These are phyloP conservation scores for Dactylellina drechsleri DNA, from an alignment of 2,329 filamentous ascomycete species.

Conservation along the genomic window DNA sequence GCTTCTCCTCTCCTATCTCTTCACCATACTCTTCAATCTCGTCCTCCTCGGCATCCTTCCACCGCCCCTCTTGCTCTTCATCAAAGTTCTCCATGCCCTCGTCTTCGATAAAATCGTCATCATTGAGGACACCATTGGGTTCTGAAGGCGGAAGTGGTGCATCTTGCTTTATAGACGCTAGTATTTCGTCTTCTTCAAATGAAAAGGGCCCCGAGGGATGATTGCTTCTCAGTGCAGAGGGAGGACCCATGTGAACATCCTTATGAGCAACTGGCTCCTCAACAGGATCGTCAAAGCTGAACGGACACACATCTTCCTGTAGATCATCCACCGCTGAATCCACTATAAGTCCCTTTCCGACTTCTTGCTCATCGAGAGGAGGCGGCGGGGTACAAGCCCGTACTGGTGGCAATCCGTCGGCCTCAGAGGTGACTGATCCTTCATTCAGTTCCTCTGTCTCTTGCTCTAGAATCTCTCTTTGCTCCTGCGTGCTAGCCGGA, in stretches of 20 bases:
- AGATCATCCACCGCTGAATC: background rate
- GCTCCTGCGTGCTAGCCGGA: conserved; percentile 45
- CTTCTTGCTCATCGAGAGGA: conserved; percentile 1
- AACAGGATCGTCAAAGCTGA: conserved; percentile 45
- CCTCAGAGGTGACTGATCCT: conserved; percentile 7
- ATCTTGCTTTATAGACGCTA: background rate
- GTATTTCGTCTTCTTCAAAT: conserved; percentile 8
- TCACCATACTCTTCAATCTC: conserved; percentile 69
- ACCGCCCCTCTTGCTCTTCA: conserved; percentile 48
- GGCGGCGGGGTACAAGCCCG: conserved; percentile 41
- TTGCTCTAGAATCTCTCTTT: conserved; percentile 39
- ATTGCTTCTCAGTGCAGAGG: background rate
- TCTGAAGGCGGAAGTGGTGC: background rate
- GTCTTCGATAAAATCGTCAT: conserved; percentile 50
- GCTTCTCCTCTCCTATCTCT: conserved; percentile 68
- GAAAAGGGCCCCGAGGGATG: conserved; percentile 1
- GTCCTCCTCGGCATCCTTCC: conserved; percentile 59
- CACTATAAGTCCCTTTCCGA: background rate
- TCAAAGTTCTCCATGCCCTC: conserved; percentile 53
- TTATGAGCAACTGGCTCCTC: conserved; percentile 1
- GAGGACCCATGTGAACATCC: background rate
- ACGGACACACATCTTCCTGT: conserved; percentile 31
- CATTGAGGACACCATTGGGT: conserved; percentile 7
- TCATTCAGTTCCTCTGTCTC: conserved; percentile 30
- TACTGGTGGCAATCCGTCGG: conserved; percentile 3